Percentiles rank a stretch among this genome's conserved stretches.
These are phyloP conservation scores for Leccinum obscurum DNA, from an alignment of 768 basidiomycete genomes.

Conservation along the genomic window DNA sequence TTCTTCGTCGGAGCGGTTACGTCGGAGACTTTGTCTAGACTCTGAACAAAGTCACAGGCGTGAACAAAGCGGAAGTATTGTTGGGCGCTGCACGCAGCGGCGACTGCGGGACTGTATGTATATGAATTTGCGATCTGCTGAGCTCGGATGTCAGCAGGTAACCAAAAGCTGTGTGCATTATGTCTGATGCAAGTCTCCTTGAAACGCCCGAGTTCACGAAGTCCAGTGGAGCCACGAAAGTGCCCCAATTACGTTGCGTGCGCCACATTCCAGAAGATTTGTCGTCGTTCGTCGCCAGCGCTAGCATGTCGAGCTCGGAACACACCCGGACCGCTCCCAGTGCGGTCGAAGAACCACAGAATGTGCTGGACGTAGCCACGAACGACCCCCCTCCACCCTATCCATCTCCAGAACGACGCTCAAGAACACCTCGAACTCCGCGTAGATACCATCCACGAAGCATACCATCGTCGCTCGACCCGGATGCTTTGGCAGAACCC, in stretches of 20 bases:
- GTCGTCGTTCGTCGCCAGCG: background rate
- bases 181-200: background rate
- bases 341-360: constrained; percentile 4
- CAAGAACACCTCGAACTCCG: constrained; percentile 32
- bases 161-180: background rate
- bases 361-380: constrained; percentile 9
- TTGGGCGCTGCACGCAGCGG: background rate
- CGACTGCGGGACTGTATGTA: background rate
- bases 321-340: background rate
- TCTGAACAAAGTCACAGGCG: background rate
- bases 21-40: too few relatives aligned
- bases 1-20: background rate
- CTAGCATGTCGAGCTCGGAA: constrained; percentile 14
- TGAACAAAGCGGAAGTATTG: too few relatives aligned
- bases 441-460: constrained; percentile 33
- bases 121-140: background rate
- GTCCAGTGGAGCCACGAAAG: background rate
- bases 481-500: constrained; percentile 38
- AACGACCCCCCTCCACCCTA: constrained; percentile 75
- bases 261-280: background rate
- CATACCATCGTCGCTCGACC: constrained; percentile 36
- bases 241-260: constrained; percentile 6
- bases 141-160: background rate
- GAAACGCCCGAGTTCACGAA: background rate
- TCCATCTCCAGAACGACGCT: constrained; percentile 49